Base-by-base conservation (phyloP, 2,329 filamentous ascomycete species). In the Pestalotiopsis sp. region DNA sequence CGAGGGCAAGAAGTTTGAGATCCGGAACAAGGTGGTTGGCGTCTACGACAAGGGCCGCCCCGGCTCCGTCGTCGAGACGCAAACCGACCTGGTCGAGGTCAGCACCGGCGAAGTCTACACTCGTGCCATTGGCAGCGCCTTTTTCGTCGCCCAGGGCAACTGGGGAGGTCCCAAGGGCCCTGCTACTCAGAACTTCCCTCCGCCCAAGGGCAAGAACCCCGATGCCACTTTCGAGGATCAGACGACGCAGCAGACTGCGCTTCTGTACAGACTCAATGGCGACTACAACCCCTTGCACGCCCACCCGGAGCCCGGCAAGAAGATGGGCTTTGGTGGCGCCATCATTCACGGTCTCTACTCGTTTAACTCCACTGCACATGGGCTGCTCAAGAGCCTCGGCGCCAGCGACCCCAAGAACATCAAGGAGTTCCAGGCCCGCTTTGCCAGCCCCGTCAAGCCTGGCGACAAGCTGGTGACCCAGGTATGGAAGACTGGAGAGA, bases 271-370 rank as follows among this genome's bases (percentile, higher is more conserved):
- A 71, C 87, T 97, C 64, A 97, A 97, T 75, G 94, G 94, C 73
- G 95, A 97, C 83, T 97, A 97, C 82, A 97, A 97, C 84, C 95
- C 94, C 36, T 90, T 97, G 45, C 94, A 97, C 79, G 94, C 93
- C 6, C 93, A 92, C 20, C 94, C 94, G 13, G 93, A 94, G 81
- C 93, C 94, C 0, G 94, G 94, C 70, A 82, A 88, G 81, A 92
- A 94, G 83, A 97, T 97, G 93, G 94, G 95, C 70, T 97, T 97
- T 74, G 93, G 93, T 36, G 94, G 94, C 41, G 85, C 90, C 74
- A 97, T 97, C 80, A 92, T 97, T 79, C 94, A 97, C 82, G 95
- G 95, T 23, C 85, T 97, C 60, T 97, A 91, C 83, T 93, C 90
- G 74, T 97, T 93, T 91, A 97, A 97, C 83, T 88, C 88, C 68